Base-by-base conservation (phyloP, 2,329 filamentous ascomycete species). In the Monosporascus ibericus region DNA sequence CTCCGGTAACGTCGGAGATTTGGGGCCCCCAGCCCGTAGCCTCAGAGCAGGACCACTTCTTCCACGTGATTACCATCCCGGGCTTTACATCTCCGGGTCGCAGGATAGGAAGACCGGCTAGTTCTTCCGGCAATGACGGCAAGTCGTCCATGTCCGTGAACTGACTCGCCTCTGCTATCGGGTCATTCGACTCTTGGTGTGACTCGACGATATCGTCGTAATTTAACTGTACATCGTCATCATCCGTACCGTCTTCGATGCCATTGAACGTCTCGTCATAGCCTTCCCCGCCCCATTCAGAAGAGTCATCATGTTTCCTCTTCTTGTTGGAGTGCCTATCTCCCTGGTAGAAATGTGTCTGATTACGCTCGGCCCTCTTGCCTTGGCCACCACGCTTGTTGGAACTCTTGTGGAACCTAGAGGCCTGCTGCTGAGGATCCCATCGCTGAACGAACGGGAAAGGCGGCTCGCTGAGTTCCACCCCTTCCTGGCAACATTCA, bases 361-460 rank as follows among this genome's bases (percentile, higher is more conserved):
- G 68, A 51, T 72, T 67, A 14, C 70, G 69, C 48, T 72, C 69
- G 44, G 70, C 66, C 50, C 76, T 73, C 65, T 85, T 85, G 50
- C 74, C 71, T 56, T 75, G 81, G 38, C 68, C 69, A 24, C 70
- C 69, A 27, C 70, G 65, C 47, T 72, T 72, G 39, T 67, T 68
- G 44, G 24, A 27, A 25, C 69, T 71, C 58, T 74, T 73, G 2
- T 66, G 65, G 48, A 63, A 70, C 58, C 73, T 72, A 17, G 56
- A 57, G 36, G 61, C 58, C 66, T 81, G 78, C 62, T 92, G 88
- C 55, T 90, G 86, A 3, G 82, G 79, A 68, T 95, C 90, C 92
- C 92, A 96, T 47, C 88, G 81, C 68, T 96, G 91, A 17, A 88
- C 76, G 67, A 96, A 96, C 0, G 92, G 92, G 63, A 95, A 96